Evolutionary conservation across 139 green algal genomes (phyloP).

Genomic region (Axilococcus clingmanii): DNA sequence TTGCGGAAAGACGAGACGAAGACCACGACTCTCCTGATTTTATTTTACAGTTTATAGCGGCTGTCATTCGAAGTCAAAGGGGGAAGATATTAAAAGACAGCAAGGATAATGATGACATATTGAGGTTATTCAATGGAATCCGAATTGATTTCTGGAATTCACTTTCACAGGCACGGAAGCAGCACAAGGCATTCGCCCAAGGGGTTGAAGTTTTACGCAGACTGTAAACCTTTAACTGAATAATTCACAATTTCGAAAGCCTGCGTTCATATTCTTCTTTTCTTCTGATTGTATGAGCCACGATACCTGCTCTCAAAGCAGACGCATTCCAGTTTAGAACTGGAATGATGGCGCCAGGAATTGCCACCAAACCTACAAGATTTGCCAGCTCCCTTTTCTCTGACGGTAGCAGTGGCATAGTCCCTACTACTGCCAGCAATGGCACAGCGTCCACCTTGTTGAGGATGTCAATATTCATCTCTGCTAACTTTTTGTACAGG

Average conservation of each 20-base stretch:
- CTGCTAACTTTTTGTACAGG: no score
- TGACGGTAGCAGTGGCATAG: no score
- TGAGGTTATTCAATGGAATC: slow-evolving; percentile 51
- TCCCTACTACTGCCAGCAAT: no score
- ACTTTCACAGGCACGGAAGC: slow-evolving; percentile 20
- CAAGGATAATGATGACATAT: slow-evolving; percentile 52
- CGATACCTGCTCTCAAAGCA: no score
- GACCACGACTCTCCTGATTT: slow-evolving; percentile 21
- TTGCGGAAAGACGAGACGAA: neutral
- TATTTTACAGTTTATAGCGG: slow-evolving; percentile 56
- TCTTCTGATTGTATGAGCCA: slow-evolving; percentile 24
- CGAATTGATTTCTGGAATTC: slow-evolving; percentile 26
- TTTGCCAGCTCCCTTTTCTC: no score
- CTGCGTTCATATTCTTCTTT: slow-evolving; percentile 27
- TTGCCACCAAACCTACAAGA: no score
- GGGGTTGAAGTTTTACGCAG: slow-evolving; percentile 9
- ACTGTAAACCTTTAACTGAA: no score
- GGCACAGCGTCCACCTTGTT: no score
- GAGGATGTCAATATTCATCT: no score
- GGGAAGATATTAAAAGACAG: slow-evolving; percentile 41
- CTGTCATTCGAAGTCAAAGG: slow-evolving; percentile 40
- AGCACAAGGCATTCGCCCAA: slow-evolving; percentile 21
- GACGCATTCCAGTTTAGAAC: no score
- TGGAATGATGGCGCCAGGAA: no score
- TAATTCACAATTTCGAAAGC: no score